Base-by-base conservation (phyloP, 768 basidiomycete genomes). In the Pholiota molesta region DNA sequence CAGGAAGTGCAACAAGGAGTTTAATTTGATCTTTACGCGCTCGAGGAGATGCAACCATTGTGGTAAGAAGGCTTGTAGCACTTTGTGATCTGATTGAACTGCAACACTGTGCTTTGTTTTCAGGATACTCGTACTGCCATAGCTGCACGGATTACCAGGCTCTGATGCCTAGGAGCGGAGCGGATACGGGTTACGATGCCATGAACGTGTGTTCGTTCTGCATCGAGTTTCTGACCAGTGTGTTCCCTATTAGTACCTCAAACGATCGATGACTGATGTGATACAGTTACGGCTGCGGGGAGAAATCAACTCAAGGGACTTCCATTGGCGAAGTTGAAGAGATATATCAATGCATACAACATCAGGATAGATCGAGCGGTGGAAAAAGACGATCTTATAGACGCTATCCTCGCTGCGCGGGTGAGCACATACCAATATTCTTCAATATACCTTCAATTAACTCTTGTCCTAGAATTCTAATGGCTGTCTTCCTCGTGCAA, bases 381-480 rank as follows among this genome's bases (percentile, higher is more conserved):
- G 16, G 92, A 94, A 72, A 93, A 93, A 73, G 87, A 90, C 55
- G 91, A 93, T 70, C 75, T 93, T 49, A 85, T 93, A 40, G 88
- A 91, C 55, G 83, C 79, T 42, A 82, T 90, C 51, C 49, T 91
- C 69, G 69, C 67, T 13, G 79, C 78, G 14, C 79, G 79, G 68
- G 91, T 91, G 69, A 57, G 84, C 74, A 33, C 28, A 0, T 42
- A 45, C 14, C 7, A n/a, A 23, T 40, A 28, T 45, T 52, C 1
- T 37, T 28, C 37, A 51, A 29, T 7, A 31, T 26, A 29, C 26
- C 42, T 55, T 35, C 45, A 7, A 39, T 53, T 23, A 47, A 33
- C 9, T 0, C n/a, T 33, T 7, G 23, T 31, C 60, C 26, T 52
- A 91, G 90, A 81, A 72, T 11, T 67, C 72, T 17, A 84, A 86